Evolutionary conservation across 345 rosid genomes (phyloP), one percentile per base, ranked within the genome.

Genomic region (Populus tremula): DNA sequence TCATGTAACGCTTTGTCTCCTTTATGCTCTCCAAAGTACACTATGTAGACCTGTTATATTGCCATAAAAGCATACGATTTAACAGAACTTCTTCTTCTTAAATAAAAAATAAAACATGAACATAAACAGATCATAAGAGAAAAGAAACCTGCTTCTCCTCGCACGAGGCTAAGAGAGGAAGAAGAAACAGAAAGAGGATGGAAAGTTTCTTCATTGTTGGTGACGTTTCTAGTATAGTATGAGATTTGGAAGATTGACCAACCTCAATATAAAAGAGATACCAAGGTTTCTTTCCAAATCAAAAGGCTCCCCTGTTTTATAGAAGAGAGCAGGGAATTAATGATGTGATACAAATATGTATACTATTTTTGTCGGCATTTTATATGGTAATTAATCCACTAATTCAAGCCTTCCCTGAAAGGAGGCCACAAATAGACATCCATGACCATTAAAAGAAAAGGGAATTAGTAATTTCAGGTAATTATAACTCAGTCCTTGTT

Each of bases 11-110:
- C 73, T 84, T 82, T 89, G 29, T 87, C 85, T 68, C 93, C 95
- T 65, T 76, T 76, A 69, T 87, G 89, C 71, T 83, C 91, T 36
- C 92, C 91, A 69, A 91, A 86, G 78, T 91, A 85, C 33, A 93
- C 94, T 76, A 94, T 89, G 76, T 89, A 87, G 9, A 89, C 94
- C 96, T 94, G 84, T 65, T 13, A 82, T 21, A 69, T 9, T 1
- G n/a, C 47, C 41, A 27, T 17, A 50, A 49, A 25, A 50, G 0
- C 13, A 68, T 54, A 65, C 38, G 31, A 29, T 14, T 65, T 25
- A 5, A 11, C 31, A 0, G 0, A 6, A 14, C 11, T n/a, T 14
- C 14, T 27, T 14, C 27, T 29, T 64, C 68, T 13, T 64, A 13
- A 29, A 4, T 33, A 9, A 38, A 53, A 38, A 23, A 36, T 3